A percentile compares a stretch with the other conserved stretches of the same genome.
Evolutionary conservation across 208 protist species (phyloP).

Genomic region (Herpetomonas samuelpessoai): DNA sequence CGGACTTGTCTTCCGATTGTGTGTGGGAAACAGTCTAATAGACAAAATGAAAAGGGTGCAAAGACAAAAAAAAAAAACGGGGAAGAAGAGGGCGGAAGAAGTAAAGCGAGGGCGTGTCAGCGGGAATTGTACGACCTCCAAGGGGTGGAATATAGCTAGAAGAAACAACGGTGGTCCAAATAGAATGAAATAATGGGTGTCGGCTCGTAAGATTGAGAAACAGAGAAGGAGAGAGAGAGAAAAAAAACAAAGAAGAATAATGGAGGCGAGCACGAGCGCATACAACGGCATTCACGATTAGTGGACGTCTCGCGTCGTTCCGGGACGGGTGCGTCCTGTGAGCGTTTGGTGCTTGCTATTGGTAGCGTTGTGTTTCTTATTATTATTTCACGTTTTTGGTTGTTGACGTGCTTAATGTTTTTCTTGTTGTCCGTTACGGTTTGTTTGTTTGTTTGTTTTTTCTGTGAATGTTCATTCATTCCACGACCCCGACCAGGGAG

Average conservation of each 20-base stretch:
- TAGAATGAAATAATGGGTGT: constrained; percentile 4
- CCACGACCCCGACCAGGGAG: too few relatives aligned
- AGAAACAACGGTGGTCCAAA: constrained; percentile 8
- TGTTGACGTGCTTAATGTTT: too few relatives aligned
- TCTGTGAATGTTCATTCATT: too few relatives aligned
- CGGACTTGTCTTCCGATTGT: constrained; percentile 1
- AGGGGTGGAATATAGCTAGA: constrained; percentile 1
- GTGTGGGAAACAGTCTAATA: background rate
- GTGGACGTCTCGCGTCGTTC: too few relatives aligned
- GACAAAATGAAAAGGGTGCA: constrained; percentile 7
- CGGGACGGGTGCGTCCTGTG: too few relatives aligned
- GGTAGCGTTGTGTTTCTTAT: too few relatives aligned
- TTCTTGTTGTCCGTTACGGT: constrained; percentile 1
- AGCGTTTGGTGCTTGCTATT: too few relatives aligned
- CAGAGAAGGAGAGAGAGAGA: constrained; percentile 1
- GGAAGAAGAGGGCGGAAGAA: constrained; percentile 4
- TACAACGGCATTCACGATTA: background rate
- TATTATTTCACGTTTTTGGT: too few relatives aligned
- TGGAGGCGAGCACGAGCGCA: background rate
- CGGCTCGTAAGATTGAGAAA: background rate
- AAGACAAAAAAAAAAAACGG: constrained; percentile 15
- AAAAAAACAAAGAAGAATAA: constrained; percentile 1
- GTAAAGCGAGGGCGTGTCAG: constrained; percentile 1
- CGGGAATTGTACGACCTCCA: background rate
- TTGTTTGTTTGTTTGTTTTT: constrained; percentile 4